These are phyloP conservation scores for Penicillium verrucosum DNA, from an alignment of 2,329 filamentous ascomycete species.

Conservation along the genomic window DNA sequence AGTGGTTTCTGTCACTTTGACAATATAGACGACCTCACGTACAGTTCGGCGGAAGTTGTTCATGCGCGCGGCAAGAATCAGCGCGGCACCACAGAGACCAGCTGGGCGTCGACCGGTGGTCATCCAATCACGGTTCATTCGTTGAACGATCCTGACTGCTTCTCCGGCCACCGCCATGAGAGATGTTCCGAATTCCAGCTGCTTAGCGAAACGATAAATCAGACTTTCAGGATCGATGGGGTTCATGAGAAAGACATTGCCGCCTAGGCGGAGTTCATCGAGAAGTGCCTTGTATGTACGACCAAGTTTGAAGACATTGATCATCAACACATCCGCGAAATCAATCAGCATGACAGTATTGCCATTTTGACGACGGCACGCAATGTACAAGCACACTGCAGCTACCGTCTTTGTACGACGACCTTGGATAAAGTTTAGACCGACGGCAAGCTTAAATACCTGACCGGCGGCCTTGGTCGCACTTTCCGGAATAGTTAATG, in stretches of 20 bases:
- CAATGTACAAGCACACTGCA: constrained; percentile 87
- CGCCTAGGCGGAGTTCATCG: constrained; percentile 52
- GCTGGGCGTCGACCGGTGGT: constrained; percentile 88
- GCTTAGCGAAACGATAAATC: constrained; percentile 84
- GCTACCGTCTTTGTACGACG: constrained; percentile 80
- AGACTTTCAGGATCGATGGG: constrained; percentile 84
- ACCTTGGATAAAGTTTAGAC: constrained; percentile 77
- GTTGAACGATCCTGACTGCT: constrained; percentile 78
- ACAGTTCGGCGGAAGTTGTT: constrained; percentile 95
- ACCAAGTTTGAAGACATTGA: constrained; percentile 91
- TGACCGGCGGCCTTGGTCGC: constrained; percentile 65
- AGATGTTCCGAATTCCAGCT: constrained; percentile 82
- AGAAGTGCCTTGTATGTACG: constrained; percentile 83
- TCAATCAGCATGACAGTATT: constrained; percentile 94
- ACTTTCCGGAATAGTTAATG: constrained; percentile 52
- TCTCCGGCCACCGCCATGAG: constrained; percentile 84
- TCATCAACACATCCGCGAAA: constrained; percentile 75
- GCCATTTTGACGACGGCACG: constrained; percentile 72
- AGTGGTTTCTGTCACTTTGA: constrained; percentile 92
- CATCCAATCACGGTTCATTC: constrained; percentile 98
- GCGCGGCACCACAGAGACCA: constrained; percentile 87
- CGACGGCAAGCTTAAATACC: constrained; percentile 72
- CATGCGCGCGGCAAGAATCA: constrained; percentile 94
- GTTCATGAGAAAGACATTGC: constrained; percentile 65
- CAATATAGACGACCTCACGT: constrained; percentile 94